Percentiles rank a stretch among this genome's conserved stretches.
These are phyloP conservation scores for Lasiodiplodia sp. DNA, from an alignment of 2,329 filamentous ascomycete species.

Conservation along the genomic window DNA sequence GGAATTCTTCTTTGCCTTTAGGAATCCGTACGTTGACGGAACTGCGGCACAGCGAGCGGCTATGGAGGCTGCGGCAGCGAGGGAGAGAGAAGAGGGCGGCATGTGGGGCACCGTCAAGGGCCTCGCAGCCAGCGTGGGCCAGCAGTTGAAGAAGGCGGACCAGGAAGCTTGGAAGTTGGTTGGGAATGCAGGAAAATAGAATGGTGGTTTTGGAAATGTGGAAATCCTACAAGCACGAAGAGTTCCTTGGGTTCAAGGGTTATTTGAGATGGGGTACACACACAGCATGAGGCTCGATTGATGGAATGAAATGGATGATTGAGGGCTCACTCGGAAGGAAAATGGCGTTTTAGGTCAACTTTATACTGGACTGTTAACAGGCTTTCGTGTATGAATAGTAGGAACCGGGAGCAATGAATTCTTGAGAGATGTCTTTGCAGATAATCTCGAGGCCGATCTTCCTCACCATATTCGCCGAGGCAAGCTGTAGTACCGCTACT, in stretches of 20 bases:
- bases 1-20: background rate
- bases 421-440: background rate
- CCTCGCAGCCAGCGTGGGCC: slow-evolving; percentile 42
- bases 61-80: slow-evolving; percentile 37
- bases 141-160: slow-evolving; percentile 30
- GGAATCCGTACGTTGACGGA: slow-evolving; percentile 51
- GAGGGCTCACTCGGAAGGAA: background rate
- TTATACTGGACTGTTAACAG: background rate
- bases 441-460: background rate
- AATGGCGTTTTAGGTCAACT: background rate
- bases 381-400: background rate
- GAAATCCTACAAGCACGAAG: background rate
- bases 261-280: background rate
- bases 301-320: background rate
- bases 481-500: background rate
- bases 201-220: background rate
- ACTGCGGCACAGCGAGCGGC: slow-evolving; percentile 36
- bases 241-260: too few relatives aligned
- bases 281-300: background rate
- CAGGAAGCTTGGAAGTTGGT: slow-evolving; percentile 30
- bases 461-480: background rate
- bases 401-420: background rate
- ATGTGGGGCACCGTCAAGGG: slow-evolving; percentile 45
- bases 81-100: slow-evolving; percentile 34
- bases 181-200: slow-evolving; percentile 6